Conservation (phyloP, 768 basidiomycete species). For the Phaeotremella fagi region DNA sequence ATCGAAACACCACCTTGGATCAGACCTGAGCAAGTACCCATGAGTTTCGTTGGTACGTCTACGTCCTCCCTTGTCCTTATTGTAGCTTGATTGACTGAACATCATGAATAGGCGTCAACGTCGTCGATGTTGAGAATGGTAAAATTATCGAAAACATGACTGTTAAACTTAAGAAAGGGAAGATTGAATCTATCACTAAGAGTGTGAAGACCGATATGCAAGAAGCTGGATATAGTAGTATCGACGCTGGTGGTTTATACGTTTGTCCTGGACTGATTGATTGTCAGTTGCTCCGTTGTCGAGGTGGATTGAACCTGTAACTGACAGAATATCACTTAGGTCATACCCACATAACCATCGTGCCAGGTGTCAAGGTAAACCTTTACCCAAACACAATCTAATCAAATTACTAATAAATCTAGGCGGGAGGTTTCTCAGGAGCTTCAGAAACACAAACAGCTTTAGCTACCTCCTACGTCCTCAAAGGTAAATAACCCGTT, state of each 20-base stretch:
- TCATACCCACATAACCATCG: slow-evolving; percentile 23
- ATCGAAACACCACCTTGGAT: slow-evolving; percentile 21
- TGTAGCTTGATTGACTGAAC: not conserved
- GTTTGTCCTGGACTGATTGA: slow-evolving; percentile 30
- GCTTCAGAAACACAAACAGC: slow-evolving; percentile 11
- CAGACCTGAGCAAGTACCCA: slow-evolving; percentile 17
- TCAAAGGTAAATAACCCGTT: slow-evolving; percentile 12
- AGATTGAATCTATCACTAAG: slow-evolving; percentile 18
- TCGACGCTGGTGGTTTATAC: slow-evolving; percentile 19
- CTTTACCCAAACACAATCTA: not conserved
- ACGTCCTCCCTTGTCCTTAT: no score
- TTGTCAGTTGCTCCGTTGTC: slow-evolving; percentile 8
- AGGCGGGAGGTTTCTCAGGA: not conserved
- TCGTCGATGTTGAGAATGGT: slow-evolving; percentile 22
- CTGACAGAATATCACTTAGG: not conserved
- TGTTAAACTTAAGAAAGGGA: slow-evolving; percentile 22
- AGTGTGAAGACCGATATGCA: slow-evolving; percentile 11
- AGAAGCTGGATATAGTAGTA: slow-evolving; percentile 14
- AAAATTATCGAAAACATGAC: slow-evolving; percentile 24
- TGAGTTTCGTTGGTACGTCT: slow-evolving; percentile 29
- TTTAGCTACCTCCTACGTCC: slow-evolving; percentile 14
- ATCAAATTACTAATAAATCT: not conserved
- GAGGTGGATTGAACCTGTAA: not conserved
- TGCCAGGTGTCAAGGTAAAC: slow-evolving; percentile 13
- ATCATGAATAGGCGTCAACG: slow-evolving; percentile 16